Percentiles rank a stretch among this genome's conserved stretches.
These are phyloP conservation scores for Tylopilus sp. DNA, from an alignment of 768 basidiomycete species.

Conservation along the genomic window DNA sequence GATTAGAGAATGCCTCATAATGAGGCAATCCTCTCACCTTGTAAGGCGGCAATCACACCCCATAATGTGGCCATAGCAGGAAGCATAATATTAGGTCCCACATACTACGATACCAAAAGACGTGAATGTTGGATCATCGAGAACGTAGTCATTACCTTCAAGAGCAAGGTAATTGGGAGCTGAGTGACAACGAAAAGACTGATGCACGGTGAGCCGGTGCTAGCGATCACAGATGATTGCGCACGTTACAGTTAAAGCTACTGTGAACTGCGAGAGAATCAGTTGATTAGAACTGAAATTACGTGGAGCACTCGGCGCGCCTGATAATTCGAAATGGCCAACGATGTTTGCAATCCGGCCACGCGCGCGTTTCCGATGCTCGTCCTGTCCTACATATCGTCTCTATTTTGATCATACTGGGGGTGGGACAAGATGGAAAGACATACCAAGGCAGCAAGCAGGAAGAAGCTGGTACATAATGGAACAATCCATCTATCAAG, in stretches of 20 bases:
- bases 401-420: too few relatives aligned
- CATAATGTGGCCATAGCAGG: background rate
- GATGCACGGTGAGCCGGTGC: background rate
- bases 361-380: conserved; percentile 60
- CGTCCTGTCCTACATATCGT: conserved; percentile 29
- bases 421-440: background rate
- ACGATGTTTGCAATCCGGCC: conserved; percentile 51
- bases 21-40: background rate
- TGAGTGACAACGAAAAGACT: background rate
- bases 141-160: background rate
- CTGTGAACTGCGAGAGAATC: too few relatives aligned
- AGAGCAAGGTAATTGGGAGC: background rate
- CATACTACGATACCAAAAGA: background rate
- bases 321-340: conserved; percentile 33
- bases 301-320: too few relatives aligned
- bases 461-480: conserved; percentile 45
- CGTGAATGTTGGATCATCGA: background rate
- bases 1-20: background rate
- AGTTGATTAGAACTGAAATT: background rate
- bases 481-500: conserved; percentile 48
- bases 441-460: conserved; percentile 49
- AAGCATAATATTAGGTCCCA: conserved; percentile 1
- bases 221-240: background rate
- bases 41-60: background rate
- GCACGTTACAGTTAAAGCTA: background rate